Conservation (phyloP, 768 basidiomycete species). For the Suillus spraguei region DNA sequence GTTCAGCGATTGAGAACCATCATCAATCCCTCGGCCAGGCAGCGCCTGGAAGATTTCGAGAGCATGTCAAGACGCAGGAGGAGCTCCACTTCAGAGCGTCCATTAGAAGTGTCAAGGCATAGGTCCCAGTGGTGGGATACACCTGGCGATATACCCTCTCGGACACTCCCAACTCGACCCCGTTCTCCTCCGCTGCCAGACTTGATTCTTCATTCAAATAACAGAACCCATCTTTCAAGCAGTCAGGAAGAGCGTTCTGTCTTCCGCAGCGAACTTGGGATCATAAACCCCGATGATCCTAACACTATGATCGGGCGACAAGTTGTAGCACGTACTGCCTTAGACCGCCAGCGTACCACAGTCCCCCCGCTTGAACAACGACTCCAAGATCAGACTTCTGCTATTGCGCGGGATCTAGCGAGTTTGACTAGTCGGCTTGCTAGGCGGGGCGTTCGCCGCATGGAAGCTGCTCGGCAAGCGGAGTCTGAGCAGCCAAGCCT, state of each 20-base stretch:
- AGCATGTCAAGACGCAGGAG: conserved; percentile 19
- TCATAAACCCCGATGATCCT: conserved; percentile 28
- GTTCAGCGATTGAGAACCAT: conserved; percentile 33
- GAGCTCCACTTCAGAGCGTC: conserved; percentile 3
- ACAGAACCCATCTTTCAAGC: background rate
- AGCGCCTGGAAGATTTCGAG: conserved; percentile 37
- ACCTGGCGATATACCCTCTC: conserved; percentile 11
- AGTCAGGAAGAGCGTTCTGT: conserved; percentile 18
- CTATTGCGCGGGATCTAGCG: conserved; percentile 36
- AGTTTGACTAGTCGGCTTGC: conserved; percentile 32
- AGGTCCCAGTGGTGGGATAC: conserved; percentile 20
- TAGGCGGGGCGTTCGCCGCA: conserved; percentile 26
- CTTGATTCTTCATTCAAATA: conserved; percentile 22
- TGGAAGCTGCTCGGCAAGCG: conserved; percentile 19
- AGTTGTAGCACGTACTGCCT: conserved; percentile 32
- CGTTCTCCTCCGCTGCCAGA: conserved; percentile 36
- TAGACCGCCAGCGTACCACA: conserved; percentile 23
- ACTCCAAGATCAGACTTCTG: conserved; percentile 30
- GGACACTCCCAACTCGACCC: conserved; percentile 17
- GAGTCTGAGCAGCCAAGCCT: background rate
- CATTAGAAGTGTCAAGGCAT: background rate
- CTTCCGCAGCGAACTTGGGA: conserved; percentile 25
- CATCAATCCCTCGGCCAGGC: conserved; percentile 31
- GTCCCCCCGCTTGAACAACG: conserved; percentile 31
- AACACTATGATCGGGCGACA: conserved; percentile 38